phyloP scores from a whole-genome alignment of 495 filamentous ascomycete genomes.

The Tuber umbilicatum region DNA sequence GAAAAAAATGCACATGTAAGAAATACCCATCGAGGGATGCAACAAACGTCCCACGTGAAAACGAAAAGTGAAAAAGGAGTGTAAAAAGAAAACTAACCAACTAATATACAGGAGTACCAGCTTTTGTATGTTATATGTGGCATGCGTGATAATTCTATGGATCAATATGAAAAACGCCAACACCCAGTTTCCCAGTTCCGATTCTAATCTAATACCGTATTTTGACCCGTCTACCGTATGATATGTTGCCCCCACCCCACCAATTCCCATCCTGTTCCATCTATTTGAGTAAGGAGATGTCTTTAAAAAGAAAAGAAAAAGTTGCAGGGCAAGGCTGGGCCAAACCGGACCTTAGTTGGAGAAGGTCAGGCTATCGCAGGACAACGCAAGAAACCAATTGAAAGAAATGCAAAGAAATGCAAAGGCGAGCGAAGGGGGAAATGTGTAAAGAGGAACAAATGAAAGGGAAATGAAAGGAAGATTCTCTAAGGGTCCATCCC shows the following conservation, averaged over 20 bases:
- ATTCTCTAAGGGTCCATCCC: neutral
- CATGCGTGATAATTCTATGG: neutral
- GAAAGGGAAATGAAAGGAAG: neutral
- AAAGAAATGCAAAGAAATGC: neutral
- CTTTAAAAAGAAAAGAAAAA: neutral
- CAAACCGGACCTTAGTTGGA: neutral
- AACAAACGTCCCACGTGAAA: neutral
- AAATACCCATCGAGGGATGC: neutral
- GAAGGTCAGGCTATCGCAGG: neutral
- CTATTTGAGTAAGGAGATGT: neutral
- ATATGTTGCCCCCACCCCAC: neutral
- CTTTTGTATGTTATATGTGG: neutral
- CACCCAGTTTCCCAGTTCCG: neutral
- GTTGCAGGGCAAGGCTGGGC: neutral
- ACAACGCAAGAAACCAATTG: neutral
- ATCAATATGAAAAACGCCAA: conserved; percentile 2
- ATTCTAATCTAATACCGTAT: conserved; percentile 1
- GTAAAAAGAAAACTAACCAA: neutral
- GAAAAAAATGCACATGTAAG: neutral
- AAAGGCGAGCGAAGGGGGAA: neutral
- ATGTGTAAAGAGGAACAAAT: neutral
- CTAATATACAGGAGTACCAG: neutral
- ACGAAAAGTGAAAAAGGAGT: neutral
- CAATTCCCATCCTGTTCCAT: neutral
- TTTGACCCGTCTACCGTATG: neutral